Base-by-base conservation (phyloP, 2,329 filamentous ascomycete genomes). In the Claviceps pazoutovae region DNA sequence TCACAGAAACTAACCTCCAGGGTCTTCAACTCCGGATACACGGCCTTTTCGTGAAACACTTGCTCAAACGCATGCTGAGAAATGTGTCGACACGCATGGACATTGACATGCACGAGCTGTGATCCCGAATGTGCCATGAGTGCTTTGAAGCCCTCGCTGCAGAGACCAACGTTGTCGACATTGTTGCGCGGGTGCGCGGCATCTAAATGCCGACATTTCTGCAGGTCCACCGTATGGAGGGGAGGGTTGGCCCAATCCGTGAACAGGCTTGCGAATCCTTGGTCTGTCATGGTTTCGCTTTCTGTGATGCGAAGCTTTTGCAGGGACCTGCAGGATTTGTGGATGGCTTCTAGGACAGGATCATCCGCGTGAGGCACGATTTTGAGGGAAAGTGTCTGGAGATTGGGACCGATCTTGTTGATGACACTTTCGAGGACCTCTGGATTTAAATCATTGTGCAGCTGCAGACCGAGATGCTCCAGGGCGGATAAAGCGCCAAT, bases 71-170 rank as follows among this genome's bases (percentile, higher is more conserved):
- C 81, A 16, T 77, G 69, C 37, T 76, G 73, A 1, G 80, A 76
- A 56, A 97, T 90, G 64, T 95, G 85, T 3, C 91, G 83, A 62
- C 88, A 95, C 0, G 84, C 86, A 14, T 87, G 79, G n/a, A 96
- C 72, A 61, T 94, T 86, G 37, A 97, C 71, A 42, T 76, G 71
- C 54, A 75, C 74, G 2, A 97, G 67, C 11, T 68, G 72, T 1
- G 68, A 62, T 4, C 87, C 86, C 0, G 89, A 95, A 63, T 96
- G 91, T 0, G 72, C 69, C 87, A 96, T 95, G 44, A 96, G 68
- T 0, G 88, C 86, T 56, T 76, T 72, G 69, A 97, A 91, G 0
- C 86, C 89, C 5, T 76, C 68, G 0, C 82, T 84, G 50, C 84
- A 88, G 36, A 96, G 74, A 1, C 90, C 91, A 45, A 91, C 69